Conservation (phyloP, 2,329 filamentous ascomycete genomes). For the Fusarium robinianum region DNA sequence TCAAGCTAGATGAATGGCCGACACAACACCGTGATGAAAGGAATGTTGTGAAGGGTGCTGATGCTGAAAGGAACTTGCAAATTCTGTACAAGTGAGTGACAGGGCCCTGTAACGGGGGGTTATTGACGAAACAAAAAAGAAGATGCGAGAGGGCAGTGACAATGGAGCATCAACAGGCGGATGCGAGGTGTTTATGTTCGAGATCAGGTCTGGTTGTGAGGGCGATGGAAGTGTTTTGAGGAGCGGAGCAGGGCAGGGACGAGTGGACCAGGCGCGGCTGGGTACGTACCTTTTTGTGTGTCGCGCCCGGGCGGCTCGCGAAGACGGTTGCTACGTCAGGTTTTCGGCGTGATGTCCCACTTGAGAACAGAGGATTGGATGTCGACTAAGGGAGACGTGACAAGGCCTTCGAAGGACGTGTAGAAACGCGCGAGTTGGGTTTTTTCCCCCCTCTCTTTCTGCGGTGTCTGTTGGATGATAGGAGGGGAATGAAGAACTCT, state of each 20-base stretch:
- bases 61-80: constrained; percentile 34
- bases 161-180: constrained; percentile 33
- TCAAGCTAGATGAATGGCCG: constrained; percentile 39
- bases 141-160: constrained; percentile 32
- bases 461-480: constrained; percentile 8
- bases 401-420: constrained; percentile 27
- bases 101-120: constrained; percentile 22
- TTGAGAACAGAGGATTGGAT: constrained; percentile 32
- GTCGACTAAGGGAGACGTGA: constrained; percentile 25
- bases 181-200: constrained; percentile 44
- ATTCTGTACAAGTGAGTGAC: constrained; percentile 37
- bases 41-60: constrained; percentile 42
- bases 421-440: constrained; percentile 26
- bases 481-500: constrained; percentile 1
- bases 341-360: constrained; percentile 38
- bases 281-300: constrained; percentile 40
- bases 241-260: constrained; percentile 41
- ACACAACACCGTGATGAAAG: constrained; percentile 44
- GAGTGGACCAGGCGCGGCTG: constrained; percentile 39
- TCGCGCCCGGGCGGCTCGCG: constrained; percentile 38
- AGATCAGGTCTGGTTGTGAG: constrained; percentile 38
- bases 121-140: constrained; percentile 32
- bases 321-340: constrained; percentile 41
- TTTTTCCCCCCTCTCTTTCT: too few species aligned
- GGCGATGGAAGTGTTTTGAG: constrained; percentile 46